phyloP scores from a whole-genome alignment of 140 eudicot genomes.

The Anethum foeniculum region DNA sequence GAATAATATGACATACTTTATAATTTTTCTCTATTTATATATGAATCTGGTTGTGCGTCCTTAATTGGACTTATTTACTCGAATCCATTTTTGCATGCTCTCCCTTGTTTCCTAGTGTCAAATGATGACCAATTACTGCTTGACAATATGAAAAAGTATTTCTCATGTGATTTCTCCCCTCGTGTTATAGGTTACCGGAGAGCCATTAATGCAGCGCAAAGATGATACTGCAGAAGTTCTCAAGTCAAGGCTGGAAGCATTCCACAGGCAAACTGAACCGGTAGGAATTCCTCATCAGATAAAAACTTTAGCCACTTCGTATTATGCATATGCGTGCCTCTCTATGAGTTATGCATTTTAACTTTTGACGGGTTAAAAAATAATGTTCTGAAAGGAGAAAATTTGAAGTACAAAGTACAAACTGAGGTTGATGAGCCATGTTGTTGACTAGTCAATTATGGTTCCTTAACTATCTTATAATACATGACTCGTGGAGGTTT shows the following conservation, averaged over 20 bases:
- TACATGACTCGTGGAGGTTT: neutral
- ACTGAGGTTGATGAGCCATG: neutral
- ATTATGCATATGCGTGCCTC: neutral
- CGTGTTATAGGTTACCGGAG: conserved; percentile 73
- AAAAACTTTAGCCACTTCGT: neutral
- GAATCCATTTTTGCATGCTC: neutral
- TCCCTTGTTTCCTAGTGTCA: neutral
- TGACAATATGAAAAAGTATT: neutral
- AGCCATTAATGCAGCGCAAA: conserved; percentile 91
- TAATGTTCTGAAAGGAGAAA: neutral
- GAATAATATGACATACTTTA: neutral
- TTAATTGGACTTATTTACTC: neutral
- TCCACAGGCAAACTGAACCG: conserved; percentile 89
- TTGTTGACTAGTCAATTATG: neutral
- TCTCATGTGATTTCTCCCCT: conserved; percentile 6
- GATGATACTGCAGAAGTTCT: conserved; percentile 96
- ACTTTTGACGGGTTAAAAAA: neutral
- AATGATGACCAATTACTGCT: neutral
- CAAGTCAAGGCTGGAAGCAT: conserved; percentile 90
- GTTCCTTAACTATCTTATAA: neutral
- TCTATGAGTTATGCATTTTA: neutral
- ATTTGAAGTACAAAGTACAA: neutral
- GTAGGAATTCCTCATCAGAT: conserved; percentile 31
- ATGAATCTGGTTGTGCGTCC: neutral
- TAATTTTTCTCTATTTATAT: neutral